phyloP scores from a whole-genome alignment of 352 stramenopile genomes.

The Phytophthora tubulina region DNA sequence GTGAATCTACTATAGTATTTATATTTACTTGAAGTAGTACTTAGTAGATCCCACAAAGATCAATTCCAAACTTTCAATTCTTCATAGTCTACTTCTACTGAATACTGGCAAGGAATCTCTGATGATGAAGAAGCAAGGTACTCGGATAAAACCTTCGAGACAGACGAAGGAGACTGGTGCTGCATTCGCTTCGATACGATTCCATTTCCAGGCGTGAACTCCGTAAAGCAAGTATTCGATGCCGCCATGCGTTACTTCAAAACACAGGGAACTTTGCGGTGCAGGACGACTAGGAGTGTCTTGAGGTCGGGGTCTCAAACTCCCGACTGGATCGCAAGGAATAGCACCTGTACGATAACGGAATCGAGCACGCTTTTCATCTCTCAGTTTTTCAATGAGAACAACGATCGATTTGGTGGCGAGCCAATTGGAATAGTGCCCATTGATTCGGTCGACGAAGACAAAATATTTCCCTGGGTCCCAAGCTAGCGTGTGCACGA shows the following conservation, averaged over 20 bases:
- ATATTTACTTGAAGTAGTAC: too few relatives aligned
- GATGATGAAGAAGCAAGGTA: neutral
- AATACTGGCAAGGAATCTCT: too few relatives aligned
- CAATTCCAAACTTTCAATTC: too few relatives aligned
- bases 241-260: conserved; percentile 41
- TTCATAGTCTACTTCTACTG: too few relatives aligned
- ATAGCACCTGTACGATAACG: conserved; percentile 21
- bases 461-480: conserved; percentile 43
- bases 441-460: conserved; percentile 41
- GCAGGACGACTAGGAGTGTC: conserved; percentile 33
- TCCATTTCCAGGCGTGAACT: conserved; percentile 34
- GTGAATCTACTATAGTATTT: too few relatives aligned
- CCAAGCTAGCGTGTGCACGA: conserved; percentile 19
- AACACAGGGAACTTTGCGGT: conserved; percentile 43
- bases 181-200: conserved; percentile 32
- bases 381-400: conserved; percentile 21
- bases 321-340: conserved; percentile 24
- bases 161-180: conserved; percentile 34
- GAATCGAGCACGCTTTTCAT: conserved; percentile 40
- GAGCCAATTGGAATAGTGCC: conserved; percentile 33
- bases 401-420: conserved; percentile 7
- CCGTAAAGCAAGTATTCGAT: conserved; percentile 42
- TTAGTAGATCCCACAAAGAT: too few relatives aligned
- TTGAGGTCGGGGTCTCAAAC: conserved; percentile 23
- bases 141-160: conserved; percentile 35